A percentile compares a stretch with the other conserved stretches of the same genome.
These are phyloP conservation scores for Nitzschia inconspicua DNA, from an alignment of 108 stramenopile species.

Conservation along the genomic window DNA sequence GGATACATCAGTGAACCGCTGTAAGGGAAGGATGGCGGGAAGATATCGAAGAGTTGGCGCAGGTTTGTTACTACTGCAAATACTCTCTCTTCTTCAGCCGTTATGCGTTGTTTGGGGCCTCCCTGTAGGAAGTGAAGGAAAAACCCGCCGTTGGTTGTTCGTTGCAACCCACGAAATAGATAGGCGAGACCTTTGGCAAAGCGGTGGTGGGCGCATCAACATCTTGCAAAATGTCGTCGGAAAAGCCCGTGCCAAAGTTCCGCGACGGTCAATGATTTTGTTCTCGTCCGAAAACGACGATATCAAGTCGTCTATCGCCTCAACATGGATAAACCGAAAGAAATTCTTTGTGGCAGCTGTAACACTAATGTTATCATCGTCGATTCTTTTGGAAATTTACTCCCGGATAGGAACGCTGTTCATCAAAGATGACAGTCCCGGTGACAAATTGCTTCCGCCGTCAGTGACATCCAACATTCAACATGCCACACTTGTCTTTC, in stretches of 20 bases:
- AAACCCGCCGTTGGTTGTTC: too few relatives aligned
- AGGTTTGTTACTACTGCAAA: too few relatives aligned
- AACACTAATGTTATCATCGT: neutral
- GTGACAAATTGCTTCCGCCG: neutral
- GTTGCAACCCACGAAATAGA: too few relatives aligned
- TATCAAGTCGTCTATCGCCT: neutral
- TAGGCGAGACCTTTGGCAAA: too few relatives aligned
- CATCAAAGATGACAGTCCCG: neutral
- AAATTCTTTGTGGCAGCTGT: neutral
- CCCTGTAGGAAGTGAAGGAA: too few relatives aligned
- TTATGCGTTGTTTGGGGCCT: too few relatives aligned
- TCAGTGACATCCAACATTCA: conserved; percentile 4
- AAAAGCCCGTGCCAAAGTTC: too few relatives aligned
- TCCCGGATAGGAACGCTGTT: conserved; percentile 10
- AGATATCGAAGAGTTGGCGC: too few relatives aligned
- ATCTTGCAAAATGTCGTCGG: conserved; percentile 75
- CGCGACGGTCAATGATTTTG: too few relatives aligned
- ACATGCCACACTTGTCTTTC: conserved; percentile 31
- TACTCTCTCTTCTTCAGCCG: too few relatives aligned
- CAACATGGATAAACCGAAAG: neutral
- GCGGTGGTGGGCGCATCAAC: conserved; percentile 40
- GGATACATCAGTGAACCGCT: too few relatives aligned
- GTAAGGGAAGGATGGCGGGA: too few relatives aligned
- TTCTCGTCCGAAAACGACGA: neutral
- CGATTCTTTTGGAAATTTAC: conserved; percentile 16